A percentile compares a stretch with the other conserved stretches of the same genome.
These are phyloP conservation scores for Scheffersomyces segobiensis DNA, from an alignment of 1,139 yeast species.

Conservation along the genomic window DNA sequence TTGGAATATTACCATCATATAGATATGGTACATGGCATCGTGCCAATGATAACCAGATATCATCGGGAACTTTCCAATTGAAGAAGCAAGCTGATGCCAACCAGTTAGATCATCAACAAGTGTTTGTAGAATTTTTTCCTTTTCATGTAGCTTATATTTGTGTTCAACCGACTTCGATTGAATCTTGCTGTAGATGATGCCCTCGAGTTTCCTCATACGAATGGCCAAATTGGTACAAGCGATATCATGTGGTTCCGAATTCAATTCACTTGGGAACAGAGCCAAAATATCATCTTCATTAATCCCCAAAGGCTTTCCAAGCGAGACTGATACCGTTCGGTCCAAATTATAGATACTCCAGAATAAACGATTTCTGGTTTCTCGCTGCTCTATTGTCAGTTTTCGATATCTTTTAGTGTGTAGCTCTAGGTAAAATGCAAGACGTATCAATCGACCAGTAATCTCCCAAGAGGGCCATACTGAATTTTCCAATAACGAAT, in stretches of 20 bases:
- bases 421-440: conserved; percentile 42
- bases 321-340: conserved; percentile 40
- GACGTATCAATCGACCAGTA: conserved; percentile 44
- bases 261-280: conserved; percentile 31
- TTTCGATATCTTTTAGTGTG: conserved; percentile 32
- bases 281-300: conserved; percentile 48
- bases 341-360: conserved; percentile 55
- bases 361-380: conserved; percentile 43
- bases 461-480: conserved; percentile 51
- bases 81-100: background rate
- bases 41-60: conserved; percentile 33
- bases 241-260: background rate
- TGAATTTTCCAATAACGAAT: conserved; percentile 45
- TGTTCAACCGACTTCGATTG: background rate
- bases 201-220: background rate
- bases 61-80: background rate
- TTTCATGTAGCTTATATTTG: background rate
- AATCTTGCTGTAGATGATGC: background rate
- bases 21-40: conserved; percentile 44
- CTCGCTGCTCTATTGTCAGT: conserved; percentile 28
- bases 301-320: conserved; percentile 46
- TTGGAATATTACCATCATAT: conserved; percentile 42
- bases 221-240: background rate
- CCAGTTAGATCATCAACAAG: background rate
- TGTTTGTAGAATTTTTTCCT: background rate